Evolutionary conservation across 768 basidiomycete species (phyloP), one percentile per base, ranked within the genome.

Genomic region (Podaxis sp.): DNA sequence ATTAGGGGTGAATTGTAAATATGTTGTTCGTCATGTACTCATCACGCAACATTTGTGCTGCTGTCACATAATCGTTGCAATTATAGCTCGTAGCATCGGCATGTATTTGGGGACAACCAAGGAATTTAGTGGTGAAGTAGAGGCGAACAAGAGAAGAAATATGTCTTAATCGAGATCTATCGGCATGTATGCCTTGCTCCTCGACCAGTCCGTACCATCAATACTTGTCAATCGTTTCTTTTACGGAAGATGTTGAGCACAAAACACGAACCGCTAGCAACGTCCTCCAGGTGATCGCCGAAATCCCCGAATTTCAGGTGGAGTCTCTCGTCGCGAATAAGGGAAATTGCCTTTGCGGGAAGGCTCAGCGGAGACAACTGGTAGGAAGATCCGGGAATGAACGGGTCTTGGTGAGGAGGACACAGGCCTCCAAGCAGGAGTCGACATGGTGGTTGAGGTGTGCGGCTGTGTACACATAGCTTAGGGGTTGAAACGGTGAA

Each of bases 211-310:
- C 80, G 40, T 48, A 49, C 38, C 46, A 51, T 58, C 48, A 55
- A 36, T 6, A 53, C 12, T 49, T 19, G 30, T 56, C 6, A 53
- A 52, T 15, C 26, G 7, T 40, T 19, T 40, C 38, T 48, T 19
- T 30, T 24, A 51, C 17, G 57, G 44, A 26, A 6, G 8, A 40
- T 68, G 67, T 66, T 9, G 8, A 33, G 33, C 33, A 66, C 58
- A 51, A 64, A 68, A 24, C 70, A 64, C 40, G 57, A 51, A 80
- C 82, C 82, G 62, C 84, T 82, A 4, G 77, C 82, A 53, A 87
- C 86, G 72, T 92, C 86, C 73, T 92, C 92, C 51, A 93, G 72
- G 74, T 93, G 89, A 67, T 93, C 92, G 62, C 93, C 92, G 65
- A 93, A 93, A 71, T 93, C 92, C 4, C 87, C 88, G 60, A 93